Base-by-base conservation (phyloP, 106 monocot species). In the Dendrobium officinale region DNA sequence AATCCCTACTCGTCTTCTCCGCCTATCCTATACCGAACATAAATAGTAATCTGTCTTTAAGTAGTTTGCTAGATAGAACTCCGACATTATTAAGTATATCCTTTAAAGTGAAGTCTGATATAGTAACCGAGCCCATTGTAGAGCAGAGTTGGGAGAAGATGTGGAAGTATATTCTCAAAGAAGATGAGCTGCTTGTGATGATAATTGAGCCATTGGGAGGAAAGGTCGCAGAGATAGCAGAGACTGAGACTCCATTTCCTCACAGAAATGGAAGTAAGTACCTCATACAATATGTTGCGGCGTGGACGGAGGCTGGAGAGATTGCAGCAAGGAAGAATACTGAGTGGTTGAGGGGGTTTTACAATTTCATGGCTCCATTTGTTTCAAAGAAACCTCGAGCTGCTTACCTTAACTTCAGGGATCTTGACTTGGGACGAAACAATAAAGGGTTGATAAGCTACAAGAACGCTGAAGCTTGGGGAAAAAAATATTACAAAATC, bases 71-170 rank as follows among this genome's bases (percentile, higher is more conserved):
- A 16, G 64, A 81, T 6, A 79, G 81, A 55, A 55, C 20, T 4
- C 1, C 43, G 9, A 16, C 40, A 2, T 43, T 67, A 6, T 47
- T 72, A n/a, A 72, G 20, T 13, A 75, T 74, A 56, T 77, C 49
- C 27, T 79, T 79, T 81, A 89, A 89, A 75, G 81, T 51, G 8
- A 86, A 86, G 73, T 86, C 84, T 1, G 89, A 89, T 48, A 82
- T 78, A 40, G 82, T 82, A 20, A 81, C 77, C 0, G 22, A 76
- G 0, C 84, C 86, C 15, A 77, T 89, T 18, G 51, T 76, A 9
- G 11, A 19, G 1, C 1, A 43, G 9, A 73, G 6, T 1, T 81
- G 56, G 74, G 83, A 74, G 19, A 43, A 55, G 3, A 80, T 88
- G 55, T 82, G 67, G 49, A 78, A 55, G 66, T 78, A 77, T 55